A percentile compares a stretch with the other conserved stretches of the same genome.
Conservation (phyloP, 2,329 filamentous ascomycete genomes). For the Rhynchosporium graminicola region DNA sequence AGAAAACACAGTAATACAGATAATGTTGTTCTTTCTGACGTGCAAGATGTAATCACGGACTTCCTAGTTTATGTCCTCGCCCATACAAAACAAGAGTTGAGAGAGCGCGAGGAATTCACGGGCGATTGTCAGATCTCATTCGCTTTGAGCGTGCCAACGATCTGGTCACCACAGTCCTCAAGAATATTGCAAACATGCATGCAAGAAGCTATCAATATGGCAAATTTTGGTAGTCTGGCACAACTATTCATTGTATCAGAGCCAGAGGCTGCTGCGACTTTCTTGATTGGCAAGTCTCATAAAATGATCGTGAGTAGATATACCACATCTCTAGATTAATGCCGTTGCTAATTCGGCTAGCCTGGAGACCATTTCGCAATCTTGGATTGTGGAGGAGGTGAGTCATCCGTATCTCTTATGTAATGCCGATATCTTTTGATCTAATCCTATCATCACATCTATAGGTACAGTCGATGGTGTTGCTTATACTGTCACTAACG, state of each 20-base stretch:
- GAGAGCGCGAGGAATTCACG: constrained; percentile 3
- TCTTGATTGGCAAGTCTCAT: too few species aligned
- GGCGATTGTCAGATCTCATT: constrained; percentile 16
- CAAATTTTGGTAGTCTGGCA: constrained; percentile 19
- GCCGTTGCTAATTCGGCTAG: too few species aligned
- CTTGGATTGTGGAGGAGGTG: too few species aligned
- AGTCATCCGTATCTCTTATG: too few species aligned
- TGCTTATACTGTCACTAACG: constrained; percentile 36
- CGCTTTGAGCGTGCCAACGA: constrained; percentile 23
- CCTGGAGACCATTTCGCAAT: too few species aligned
- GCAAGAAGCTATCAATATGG: constrained; percentile 15
- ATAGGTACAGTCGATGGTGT: constrained; percentile 37
- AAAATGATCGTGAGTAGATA: too few species aligned
- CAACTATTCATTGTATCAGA: constrained; percentile 37
- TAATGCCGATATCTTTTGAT: too few species aligned
- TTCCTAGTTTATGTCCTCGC: constrained; percentile 23
- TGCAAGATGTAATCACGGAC: constrained; percentile 28
- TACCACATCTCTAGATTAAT: too few species aligned
- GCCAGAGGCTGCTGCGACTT: constrained; percentile 19
- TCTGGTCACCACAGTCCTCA: constrained; percentile 21
- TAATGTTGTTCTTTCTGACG: constrained; percentile 17
- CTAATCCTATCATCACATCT: too few species aligned
- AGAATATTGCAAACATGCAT: constrained; percentile 22
- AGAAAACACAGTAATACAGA: constrained; percentile 22
- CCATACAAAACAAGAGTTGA: constrained; percentile 27